These are phyloP conservation scores for Pyrenophora seminiperda DNA, from an alignment of 2,329 filamentous ascomycete genomes.

Conservation along the genomic window DNA sequence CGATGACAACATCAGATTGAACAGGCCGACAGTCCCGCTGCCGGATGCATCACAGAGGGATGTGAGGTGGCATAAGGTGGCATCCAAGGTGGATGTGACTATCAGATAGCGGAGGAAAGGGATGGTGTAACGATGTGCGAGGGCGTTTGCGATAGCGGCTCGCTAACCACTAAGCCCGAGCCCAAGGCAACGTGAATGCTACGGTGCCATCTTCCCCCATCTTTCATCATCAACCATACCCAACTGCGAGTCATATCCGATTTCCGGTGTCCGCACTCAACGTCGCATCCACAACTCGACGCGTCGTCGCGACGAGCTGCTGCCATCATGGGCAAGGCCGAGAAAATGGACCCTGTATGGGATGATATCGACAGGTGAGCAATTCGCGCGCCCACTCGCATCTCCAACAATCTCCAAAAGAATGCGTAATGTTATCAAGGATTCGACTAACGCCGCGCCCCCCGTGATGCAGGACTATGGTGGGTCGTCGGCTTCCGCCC, in stretches of 20 bases:
- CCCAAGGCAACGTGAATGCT: slow-evolving; percentile 38
- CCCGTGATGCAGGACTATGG: slow-evolving; percentile 52
- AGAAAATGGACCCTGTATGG: slow-evolving; percentile 62
- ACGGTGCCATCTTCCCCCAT: slow-evolving; percentile 43
- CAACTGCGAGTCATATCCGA: slow-evolving; percentile 43
- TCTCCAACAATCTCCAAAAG: slow-evolving; percentile 11
- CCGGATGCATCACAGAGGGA: slow-evolving; percentile 26
- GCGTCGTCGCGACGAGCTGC: slow-evolving; percentile 47
- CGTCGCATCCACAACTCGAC: slow-evolving; percentile 28
- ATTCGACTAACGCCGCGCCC: slow-evolving; percentile 44
- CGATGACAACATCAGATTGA: slow-evolving; percentile 20
- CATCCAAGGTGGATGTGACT: slow-evolving; percentile 31
- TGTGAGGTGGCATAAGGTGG: slow-evolving; percentile 42
- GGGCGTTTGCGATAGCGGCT: slow-evolving; percentile 25
- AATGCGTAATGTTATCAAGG: slow-evolving; percentile 33
- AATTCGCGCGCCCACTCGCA: slow-evolving; percentile 30
- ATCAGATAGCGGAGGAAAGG: slow-evolving; percentile 21
- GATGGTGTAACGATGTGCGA: slow-evolving; percentile 30
- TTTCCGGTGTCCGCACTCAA: slow-evolving; percentile 34
- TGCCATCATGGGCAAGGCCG: slow-evolving; percentile 58
- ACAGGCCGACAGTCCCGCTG: slow-evolving; percentile 8
- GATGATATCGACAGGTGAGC: slow-evolving; percentile 76
- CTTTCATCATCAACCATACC: slow-evolving; percentile 37
- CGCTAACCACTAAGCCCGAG: slow-evolving; percentile 26
- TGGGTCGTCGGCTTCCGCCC: slow-evolving; percentile 35